Conservation (phyloP, 768 basidiomycete genomes). For the Calocera cornea region DNA sequence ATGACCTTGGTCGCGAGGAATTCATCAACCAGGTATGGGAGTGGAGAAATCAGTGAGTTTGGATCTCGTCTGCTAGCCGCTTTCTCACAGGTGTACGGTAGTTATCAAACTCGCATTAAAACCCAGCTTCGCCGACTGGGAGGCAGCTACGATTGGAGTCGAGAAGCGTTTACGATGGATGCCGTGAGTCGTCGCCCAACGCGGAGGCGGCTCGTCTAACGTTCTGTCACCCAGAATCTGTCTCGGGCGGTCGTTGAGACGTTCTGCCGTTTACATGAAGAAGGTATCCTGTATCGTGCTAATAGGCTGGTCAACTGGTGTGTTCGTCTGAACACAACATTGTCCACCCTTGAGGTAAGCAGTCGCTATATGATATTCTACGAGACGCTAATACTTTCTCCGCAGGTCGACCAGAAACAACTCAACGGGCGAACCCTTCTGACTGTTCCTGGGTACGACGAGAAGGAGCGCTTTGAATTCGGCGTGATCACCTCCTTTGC, state of each 20-base stretch:
- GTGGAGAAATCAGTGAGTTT: conserved; percentile 88
- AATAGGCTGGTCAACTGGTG: conserved; percentile 99
- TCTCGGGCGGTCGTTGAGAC: conserved; percentile 83
- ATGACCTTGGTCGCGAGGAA: conserved; percentile 87
- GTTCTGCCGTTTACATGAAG: conserved; percentile 83
- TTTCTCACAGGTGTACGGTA: conserved; percentile 20
- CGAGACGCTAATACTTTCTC: not conserved
- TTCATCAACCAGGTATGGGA: conserved; percentile 85
- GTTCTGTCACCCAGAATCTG: conserved; percentile 34
- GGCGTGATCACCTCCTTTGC: conserved; percentile 95
- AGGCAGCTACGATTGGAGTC: conserved; percentile 88
- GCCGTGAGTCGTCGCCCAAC: conserved; percentile 36
- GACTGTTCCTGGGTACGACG: conserved; percentile 84
- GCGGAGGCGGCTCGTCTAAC: not conserved
- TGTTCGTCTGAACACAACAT: conserved; percentile 82
- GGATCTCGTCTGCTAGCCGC: not conserved
- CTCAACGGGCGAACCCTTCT: conserved; percentile 73
- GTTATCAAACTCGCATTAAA: conserved; percentile 88
- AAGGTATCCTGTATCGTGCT: conserved; percentile 84
- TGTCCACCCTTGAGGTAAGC: conserved; percentile 87
- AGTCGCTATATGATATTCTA: not conserved
- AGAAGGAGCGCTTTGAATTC: conserved; percentile 93
- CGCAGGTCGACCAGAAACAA: conserved; percentile 82
- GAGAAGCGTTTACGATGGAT: conserved; percentile 91
- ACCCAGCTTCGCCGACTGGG: conserved; percentile 79